phyloP scores from a whole-genome alignment of 2,329 filamentous ascomycete species.

The Rhynchosporium agropyri region DNA sequence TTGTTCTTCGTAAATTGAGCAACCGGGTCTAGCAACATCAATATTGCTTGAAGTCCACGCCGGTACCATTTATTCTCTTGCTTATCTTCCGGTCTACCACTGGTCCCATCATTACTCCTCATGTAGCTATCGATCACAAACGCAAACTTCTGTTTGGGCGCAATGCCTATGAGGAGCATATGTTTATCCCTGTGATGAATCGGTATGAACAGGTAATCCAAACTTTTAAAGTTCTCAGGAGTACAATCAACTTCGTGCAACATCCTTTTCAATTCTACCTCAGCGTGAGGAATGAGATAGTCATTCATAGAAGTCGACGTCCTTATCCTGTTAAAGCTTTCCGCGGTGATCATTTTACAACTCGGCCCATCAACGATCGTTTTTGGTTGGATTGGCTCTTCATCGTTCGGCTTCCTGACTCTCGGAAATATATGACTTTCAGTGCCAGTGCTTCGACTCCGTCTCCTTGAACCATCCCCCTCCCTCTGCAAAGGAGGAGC shows the following conservation, averaged over 20 bases:
- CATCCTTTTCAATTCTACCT: not conserved
- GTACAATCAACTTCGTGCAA: not conserved
- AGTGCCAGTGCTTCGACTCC: not conserved
- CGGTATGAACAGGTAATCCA: conserved; percentile 5
- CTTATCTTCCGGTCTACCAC: not conserved
- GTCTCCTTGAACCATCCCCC: not conserved
- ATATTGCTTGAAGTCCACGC: not conserved
- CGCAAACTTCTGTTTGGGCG: conserved; percentile 8
- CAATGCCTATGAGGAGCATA: not conserved
- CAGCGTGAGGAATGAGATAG: not conserved
- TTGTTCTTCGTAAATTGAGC: not conserved
- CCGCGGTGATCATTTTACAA: not conserved
- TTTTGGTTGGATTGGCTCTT: not conserved
- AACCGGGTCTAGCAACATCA: not conserved
- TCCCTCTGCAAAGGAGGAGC: too few species aligned
- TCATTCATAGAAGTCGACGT: too few species aligned
- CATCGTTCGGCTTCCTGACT: not conserved
- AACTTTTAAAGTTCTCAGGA: conserved; percentile 8
- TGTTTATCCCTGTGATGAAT: not conserved
- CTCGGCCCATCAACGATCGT: not conserved
- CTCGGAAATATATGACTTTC: not conserved
- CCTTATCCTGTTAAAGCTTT: not conserved
- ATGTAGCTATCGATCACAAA: not conserved
- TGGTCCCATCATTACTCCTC: too few species aligned
- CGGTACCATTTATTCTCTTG: not conserved